Base-by-base conservation (phyloP, 768 basidiomycete species). In the Boletus subparvulus region DNA sequence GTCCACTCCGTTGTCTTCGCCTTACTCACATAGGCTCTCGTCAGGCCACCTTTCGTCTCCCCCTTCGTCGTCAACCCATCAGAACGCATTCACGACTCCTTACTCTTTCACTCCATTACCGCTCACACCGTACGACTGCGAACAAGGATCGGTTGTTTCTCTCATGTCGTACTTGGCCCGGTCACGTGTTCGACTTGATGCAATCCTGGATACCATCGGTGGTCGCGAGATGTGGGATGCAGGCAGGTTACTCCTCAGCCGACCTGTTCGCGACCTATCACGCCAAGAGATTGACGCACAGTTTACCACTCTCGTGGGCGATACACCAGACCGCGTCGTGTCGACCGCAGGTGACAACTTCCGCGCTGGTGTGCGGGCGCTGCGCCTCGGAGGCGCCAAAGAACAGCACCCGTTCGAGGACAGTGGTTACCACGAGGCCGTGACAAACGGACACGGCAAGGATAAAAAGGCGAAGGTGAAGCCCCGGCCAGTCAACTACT, bases 261-360 rank as follows among this genome's bases (percentile, higher is more conserved):
- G 55, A 51, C 66, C 62, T 52, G 65, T 64, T 49, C 61, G 56
- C 36, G 62, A 71, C 46, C 61, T 65, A 57, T 63, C 65, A 39
- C 49, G 77, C 70, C 60, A 67, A 45, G 68, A 59, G 8, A 44
- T 63, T 6, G 65, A 66, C 26, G 60, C 76, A 4, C 86, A 91
- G 69, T 92, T 94, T 69, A 92, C 90, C 43, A 93, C 92, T 2
- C 75, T 92, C 26, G 83, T 90, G 2, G 91, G 92, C 3, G 89
- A 92, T 70, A 74, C 72, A 7, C 84, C 85, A 0, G 80, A 80
- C 35, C 80, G 84, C 30, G 78, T 81, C 7, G 79, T 92, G 33
- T 88, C 90, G 10, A 86, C 78, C 21, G 83, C 85, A 4, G 81
- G 83, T 30, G 89, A 91, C 59, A 83, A 87, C 67, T 85, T 92